Conservation (phyloP, 306 rosid genomes). For the Lotus japonicus region DNA sequence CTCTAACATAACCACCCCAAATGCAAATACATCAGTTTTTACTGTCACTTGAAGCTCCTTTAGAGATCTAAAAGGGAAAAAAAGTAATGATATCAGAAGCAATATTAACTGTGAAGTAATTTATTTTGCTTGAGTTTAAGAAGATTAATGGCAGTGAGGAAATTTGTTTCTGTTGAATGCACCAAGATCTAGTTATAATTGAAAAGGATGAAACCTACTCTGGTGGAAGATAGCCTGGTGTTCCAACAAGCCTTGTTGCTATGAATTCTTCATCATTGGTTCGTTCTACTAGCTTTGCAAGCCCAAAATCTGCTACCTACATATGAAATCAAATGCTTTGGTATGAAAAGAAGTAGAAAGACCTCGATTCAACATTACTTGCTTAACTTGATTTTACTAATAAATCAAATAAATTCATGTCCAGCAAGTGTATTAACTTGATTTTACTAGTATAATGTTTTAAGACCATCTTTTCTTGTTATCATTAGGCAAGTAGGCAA, state of each 20-base stretch:
- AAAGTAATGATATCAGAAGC: not conserved
- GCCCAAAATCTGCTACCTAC: constrained; percentile 86
- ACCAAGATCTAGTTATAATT: not conserved
- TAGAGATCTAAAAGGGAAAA: constrained; percentile 42
- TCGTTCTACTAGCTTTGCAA: constrained; percentile 69
- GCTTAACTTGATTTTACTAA: not conserved
- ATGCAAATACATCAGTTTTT: constrained; percentile 83
- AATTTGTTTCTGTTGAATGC: not conserved
- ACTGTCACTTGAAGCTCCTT: constrained; percentile 82
- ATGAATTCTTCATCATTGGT: constrained; percentile 61
- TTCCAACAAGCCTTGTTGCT: constrained; percentile 80
- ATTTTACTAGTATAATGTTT: not conserved
- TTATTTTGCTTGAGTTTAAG: not conserved
- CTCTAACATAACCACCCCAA: constrained; percentile 80
- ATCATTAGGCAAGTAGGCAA: not conserved
- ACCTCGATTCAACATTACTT: not conserved
- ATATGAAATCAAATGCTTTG: not conserved
- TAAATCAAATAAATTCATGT: not conserved
- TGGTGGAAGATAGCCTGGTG: constrained; percentile 96
- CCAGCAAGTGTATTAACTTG: not conserved
- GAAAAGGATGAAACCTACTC: constrained; percentile 46
- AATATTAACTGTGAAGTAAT: not conserved
- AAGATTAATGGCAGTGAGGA: not conserved
- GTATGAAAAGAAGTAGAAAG: not conserved
- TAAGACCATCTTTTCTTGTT: not conserved